A percentile compares a stretch with the other conserved stretches of the same genome.
Evolutionary conservation across 1,139 yeast genomes (phyloP).

Genomic region (Debaryomycetaceae sp.): DNA sequence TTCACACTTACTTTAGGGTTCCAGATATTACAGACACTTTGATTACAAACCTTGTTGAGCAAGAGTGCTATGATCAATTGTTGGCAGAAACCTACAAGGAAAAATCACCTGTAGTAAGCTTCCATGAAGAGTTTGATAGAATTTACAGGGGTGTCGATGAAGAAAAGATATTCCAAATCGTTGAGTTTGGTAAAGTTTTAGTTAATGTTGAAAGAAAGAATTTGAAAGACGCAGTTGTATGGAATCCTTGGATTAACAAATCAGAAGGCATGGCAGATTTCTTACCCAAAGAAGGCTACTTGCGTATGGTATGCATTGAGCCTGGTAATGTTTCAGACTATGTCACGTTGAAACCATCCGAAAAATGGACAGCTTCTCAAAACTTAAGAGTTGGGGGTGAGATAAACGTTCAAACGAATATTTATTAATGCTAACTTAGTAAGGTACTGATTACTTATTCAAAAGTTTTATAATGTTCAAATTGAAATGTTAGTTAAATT

Average conservation of each 20-base stretch:
- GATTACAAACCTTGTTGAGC: slow-evolving; percentile 75
- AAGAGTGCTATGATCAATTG: slow-evolving; percentile 71
- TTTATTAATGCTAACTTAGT: slow-evolving; percentile 19
- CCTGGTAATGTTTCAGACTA: slow-evolving; percentile 84
- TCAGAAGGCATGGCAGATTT: slow-evolving; percentile 82
- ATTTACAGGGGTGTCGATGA: slow-evolving; percentile 64
- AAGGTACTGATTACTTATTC: not conserved
- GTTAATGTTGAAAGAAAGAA: slow-evolving; percentile 63
- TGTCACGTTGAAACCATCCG: slow-evolving; percentile 59
- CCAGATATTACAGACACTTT: slow-evolving; percentile 74
- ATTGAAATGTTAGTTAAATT: slow-evolving; percentile 25
- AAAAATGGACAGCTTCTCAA: slow-evolving; percentile 58
- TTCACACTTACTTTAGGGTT: slow-evolving; percentile 84
- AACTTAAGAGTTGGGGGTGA: slow-evolving; percentile 38
- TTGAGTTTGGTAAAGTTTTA: slow-evolving; percentile 65
- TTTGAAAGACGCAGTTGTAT: slow-evolving; percentile 86
- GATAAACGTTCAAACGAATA: slow-evolving; percentile 42
- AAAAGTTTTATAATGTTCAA: slow-evolving; percentile 19
- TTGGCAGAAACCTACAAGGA: slow-evolving; percentile 60
- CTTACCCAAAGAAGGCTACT: slow-evolving; percentile 77
- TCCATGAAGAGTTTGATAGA: slow-evolving; percentile 80
- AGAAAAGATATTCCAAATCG: slow-evolving; percentile 57
- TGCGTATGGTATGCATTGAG: slow-evolving; percentile 89
- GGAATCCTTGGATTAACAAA: slow-evolving; percentile 96
- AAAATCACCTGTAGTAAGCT: slow-evolving; percentile 67